These are phyloP conservation scores for Irpex sp. DNA, from an alignment of 1,284 basidiomycete species.

Conservation along the genomic window DNA sequence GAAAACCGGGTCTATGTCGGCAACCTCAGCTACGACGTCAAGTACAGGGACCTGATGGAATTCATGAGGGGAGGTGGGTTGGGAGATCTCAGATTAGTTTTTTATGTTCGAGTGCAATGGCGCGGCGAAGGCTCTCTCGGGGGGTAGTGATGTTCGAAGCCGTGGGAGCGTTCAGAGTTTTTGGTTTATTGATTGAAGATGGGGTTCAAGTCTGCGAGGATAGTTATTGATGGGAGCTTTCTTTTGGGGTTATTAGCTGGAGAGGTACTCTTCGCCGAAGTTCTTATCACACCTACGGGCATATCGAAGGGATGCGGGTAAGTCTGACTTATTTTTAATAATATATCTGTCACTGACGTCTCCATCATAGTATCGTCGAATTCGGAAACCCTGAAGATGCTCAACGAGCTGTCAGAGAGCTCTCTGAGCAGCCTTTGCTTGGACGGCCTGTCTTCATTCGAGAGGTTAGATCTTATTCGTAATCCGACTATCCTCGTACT, in stretches of 20 bases:
- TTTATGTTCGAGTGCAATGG: conserved; percentile 18
- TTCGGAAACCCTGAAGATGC: conserved; percentile 83
- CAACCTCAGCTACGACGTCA: conserved; percentile 96
- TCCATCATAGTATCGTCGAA: conserved; percentile 77
- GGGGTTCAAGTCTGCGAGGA: conserved; percentile 65
- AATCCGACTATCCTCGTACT: neutral
- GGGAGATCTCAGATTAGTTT: conserved; percentile 62
- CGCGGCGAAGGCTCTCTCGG: conserved; percentile 7
- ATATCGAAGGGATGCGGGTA: conserved; percentile 98
- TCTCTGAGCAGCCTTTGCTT: conserved; percentile 85
- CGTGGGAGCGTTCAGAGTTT: conserved; percentile 27
- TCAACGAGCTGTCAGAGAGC: conserved; percentile 80
- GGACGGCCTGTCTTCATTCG: conserved; percentile 95
- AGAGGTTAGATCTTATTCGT: conserved; percentile 57
- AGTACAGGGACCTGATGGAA: conserved; percentile 96
- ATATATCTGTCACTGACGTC: conserved; percentile 8
- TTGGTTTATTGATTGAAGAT: conserved; percentile 53
- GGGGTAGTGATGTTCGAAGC: conserved; percentile 14
- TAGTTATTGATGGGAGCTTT: conserved; percentile 80
- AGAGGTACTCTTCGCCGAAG: conserved; percentile 98
- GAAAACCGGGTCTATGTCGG: conserved; percentile 98
- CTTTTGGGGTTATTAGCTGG: conserved; percentile 85
- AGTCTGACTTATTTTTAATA: conserved; percentile 32
- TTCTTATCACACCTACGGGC: conserved; percentile 93
- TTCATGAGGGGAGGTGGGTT: conserved; percentile 99